Evolutionary conservation across 83 land plant genomes (phyloP).

Genomic region (Diphasiastrum complanatum): DNA sequence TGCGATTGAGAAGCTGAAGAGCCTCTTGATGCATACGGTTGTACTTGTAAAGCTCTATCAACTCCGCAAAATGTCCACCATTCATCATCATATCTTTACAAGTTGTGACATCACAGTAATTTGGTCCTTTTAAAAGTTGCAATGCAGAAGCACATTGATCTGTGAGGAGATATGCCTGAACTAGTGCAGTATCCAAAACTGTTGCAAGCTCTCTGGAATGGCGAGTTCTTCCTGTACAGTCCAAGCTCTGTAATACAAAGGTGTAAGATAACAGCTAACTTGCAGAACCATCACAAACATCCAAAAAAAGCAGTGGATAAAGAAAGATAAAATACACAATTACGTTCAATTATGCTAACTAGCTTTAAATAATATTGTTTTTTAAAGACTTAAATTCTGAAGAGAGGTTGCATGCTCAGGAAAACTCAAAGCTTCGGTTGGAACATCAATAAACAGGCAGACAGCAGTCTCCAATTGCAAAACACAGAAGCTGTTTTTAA

Average conservation of each 20-base stretch:
- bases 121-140: conserved; percentile 66
- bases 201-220: conserved; percentile 67
- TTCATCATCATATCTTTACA: conserved; percentile 76
- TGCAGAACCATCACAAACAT: not conserved
- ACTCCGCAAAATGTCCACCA: conserved; percentile 39
- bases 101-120: conserved; percentile 84
- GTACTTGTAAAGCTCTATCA: conserved; percentile 69
- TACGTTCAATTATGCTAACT: too few relatives aligned
- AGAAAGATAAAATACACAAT: too few relatives aligned
- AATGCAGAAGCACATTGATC: conserved; percentile 59
- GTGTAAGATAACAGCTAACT: not conserved
- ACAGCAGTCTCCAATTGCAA: too few relatives aligned
- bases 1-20: conserved; percentile 58
- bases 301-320: too few relatives aligned
- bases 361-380: too few relatives aligned
- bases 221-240: conserved; percentile 33
- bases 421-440: too few relatives aligned
- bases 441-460: too few relatives aligned
- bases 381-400: too few relatives aligned
- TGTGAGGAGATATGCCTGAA: conserved; percentile 77
- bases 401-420: too few relatives aligned
- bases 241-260: conserved; percentile 28
- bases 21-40: conserved; percentile 82
- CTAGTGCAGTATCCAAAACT: conserved; percentile 77
- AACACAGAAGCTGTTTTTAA: too few relatives aligned